Evolutionary conservation across 169 alveolate genomes (phyloP).

Genomic region (Plasmodium yoelii): DNA sequence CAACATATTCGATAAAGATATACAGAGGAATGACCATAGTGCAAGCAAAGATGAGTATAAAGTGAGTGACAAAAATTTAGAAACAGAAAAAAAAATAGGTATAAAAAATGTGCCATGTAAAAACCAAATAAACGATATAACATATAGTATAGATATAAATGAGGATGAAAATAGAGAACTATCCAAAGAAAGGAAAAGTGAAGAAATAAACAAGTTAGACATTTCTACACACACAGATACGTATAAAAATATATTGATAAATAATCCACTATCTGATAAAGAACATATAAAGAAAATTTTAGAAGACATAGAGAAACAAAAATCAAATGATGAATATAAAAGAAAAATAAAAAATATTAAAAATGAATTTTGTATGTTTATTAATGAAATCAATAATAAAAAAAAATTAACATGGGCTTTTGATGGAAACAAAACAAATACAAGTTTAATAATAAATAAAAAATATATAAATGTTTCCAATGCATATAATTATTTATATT

Average conservation of each 20-base stretch:
- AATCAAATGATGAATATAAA: constrained; percentile 33
- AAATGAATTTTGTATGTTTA: constrained; percentile 24
- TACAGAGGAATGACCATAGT: neutral
- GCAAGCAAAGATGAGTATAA: neutral
- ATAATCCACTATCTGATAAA: neutral
- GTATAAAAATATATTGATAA: neutral
- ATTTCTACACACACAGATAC: neutral
- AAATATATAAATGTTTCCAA: constrained; percentile 67
- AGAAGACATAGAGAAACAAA: constrained; percentile 1
- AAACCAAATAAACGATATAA: neutral
- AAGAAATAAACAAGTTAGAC: neutral
- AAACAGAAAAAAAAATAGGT: neutral
- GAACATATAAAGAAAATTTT: neutral
- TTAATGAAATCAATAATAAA: constrained; percentile 58
- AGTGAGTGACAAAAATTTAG: neutral
- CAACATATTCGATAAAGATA: too few species aligned
- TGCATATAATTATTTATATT: constrained; percentile 17
- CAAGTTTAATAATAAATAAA: constrained; percentile 1
- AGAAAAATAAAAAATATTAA: constrained; percentile 18
- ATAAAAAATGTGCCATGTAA: neutral
- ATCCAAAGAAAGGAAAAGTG: neutral
- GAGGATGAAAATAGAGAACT: neutral
- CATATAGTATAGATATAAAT: neutral
- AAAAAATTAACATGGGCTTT: constrained; percentile 66
- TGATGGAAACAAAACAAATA: constrained; percentile 64